Conservation (phyloP, 2,329 filamentous ascomycete species). For the Trichoderma polysporum region DNA sequence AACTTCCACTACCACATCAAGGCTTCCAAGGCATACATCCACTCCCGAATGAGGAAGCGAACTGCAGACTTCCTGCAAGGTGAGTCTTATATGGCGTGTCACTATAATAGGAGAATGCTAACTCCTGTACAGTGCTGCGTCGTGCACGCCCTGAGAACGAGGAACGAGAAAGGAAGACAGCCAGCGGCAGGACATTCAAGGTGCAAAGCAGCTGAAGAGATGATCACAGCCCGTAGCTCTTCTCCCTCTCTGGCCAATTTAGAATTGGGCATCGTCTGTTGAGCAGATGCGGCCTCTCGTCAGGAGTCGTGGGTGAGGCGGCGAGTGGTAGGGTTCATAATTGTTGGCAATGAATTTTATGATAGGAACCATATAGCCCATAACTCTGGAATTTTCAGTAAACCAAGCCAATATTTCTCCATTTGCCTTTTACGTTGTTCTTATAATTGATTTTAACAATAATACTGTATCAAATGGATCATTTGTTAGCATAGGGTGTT, state of each 20-base stretch:
- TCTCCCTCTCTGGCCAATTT: not conserved
- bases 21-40: constrained; percentile 98
- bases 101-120: constrained; percentile 28
- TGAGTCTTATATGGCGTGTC: constrained; percentile 42
- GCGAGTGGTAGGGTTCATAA: not conserved
- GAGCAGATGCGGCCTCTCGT: constrained; percentile 1
- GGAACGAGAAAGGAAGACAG: constrained; percentile 97
- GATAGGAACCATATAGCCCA: constrained; percentile 8
- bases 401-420: not conserved
- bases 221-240: constrained; percentile 16
- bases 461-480: not conserved
- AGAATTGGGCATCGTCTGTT: constrained; percentile 9
- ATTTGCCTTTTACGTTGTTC: not conserved
- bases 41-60: constrained; percentile 95
- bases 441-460: not conserved
- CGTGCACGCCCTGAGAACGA: constrained; percentile 92
- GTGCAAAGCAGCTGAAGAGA: constrained; percentile 41
- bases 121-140: constrained; percentile 69
- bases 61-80: constrained; percentile 98
- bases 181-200: constrained; percentile 90
- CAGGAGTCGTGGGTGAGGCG: not conserved
- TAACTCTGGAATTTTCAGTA: not conserved
- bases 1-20: constrained; percentile 99
- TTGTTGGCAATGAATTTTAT: constrained; percentile 12
- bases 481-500: too few species aligned